These are phyloP conservation scores for Rachicladosporium sp. DNA, from an alignment of 2,329 filamentous ascomycete species.

Conservation along the genomic window DNA sequence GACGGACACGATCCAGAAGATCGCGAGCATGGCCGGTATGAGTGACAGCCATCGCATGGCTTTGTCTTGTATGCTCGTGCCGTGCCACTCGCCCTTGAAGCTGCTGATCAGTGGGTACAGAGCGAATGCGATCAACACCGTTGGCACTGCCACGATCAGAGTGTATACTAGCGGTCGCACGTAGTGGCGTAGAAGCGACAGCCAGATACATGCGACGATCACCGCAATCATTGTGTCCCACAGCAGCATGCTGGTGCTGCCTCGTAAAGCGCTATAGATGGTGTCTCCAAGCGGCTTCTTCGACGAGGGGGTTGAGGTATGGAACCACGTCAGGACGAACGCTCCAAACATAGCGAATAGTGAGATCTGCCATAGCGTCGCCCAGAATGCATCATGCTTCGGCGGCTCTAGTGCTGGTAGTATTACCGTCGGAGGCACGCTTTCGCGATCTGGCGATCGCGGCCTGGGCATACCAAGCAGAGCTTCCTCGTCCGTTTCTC, in stretches of 20 bases:
- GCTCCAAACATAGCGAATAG: constrained; percentile 76
- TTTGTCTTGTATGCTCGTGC: constrained; percentile 70
- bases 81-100: constrained; percentile 64
- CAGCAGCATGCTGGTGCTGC: constrained; percentile 78
- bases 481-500: constrained; percentile 41
- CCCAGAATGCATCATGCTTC: constrained; percentile 81
- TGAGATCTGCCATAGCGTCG: constrained; percentile 75
- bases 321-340: constrained; percentile 78
- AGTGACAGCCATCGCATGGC: constrained; percentile 80
- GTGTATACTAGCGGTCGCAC: constrained; percentile 70
- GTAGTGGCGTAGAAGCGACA: constrained; percentile 77
- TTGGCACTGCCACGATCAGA: constrained; percentile 71
- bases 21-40: constrained; percentile 59
- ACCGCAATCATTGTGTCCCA: constrained; percentile 86
- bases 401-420: constrained; percentile 56
- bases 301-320: constrained; percentile 59
- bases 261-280: constrained; percentile 77
- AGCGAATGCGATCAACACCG: constrained; percentile 78
- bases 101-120: constrained; percentile 85
- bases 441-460: constrained; percentile 39
- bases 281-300: constrained; percentile 77
- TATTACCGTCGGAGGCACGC: constrained; percentile 45
- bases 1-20: constrained; percentile 74
- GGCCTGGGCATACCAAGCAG: constrained; percentile 33
- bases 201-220: constrained; percentile 78